phyloP scores from a whole-genome alignment of 2,329 filamentous ascomycete species.

The Ophiostoma ips region DNA sequence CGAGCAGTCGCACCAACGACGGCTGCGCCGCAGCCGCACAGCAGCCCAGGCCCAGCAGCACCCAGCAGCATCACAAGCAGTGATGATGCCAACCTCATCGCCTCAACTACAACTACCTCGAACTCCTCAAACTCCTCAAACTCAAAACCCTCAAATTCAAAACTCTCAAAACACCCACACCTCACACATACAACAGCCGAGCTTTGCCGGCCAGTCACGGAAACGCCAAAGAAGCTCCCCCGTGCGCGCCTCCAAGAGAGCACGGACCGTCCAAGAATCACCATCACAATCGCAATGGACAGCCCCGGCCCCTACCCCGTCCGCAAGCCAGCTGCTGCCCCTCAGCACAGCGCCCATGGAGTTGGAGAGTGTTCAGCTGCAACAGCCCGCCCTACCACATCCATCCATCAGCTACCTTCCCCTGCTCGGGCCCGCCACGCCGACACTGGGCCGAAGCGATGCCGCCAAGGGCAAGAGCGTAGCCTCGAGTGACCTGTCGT shows the following conservation, averaged over 20 bases:
- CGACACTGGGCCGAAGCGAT: not conserved
- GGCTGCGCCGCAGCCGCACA: not conserved
- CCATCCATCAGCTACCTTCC: slow-evolving; percentile 5
- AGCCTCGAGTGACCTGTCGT: not conserved
- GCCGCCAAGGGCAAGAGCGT: not conserved
- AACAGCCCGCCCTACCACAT: slow-evolving; percentile 3
- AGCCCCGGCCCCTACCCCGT: too few species aligned
- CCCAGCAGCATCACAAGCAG: too few species aligned
- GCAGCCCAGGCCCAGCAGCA: not conserved
- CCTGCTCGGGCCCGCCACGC: slow-evolving; percentile 2
- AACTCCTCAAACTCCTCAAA: not conserved
- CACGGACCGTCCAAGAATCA: not conserved
- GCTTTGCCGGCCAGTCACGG: not conserved
- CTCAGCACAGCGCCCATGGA: too few species aligned
- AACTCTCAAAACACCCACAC: not conserved
- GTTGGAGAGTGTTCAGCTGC: not conserved
- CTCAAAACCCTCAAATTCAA: not conserved
- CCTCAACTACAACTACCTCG: not conserved
- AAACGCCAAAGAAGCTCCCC: not conserved
- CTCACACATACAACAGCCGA: not conserved
- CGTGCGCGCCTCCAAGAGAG: not conserved
- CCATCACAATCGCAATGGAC: too few species aligned
- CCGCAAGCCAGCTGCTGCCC: too few species aligned
- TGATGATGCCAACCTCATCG: not conserved
- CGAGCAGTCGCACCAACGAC: not conserved